Base-by-base conservation (phyloP, 768 basidiomycete species). In the Auriscalpium microsporum region DNA sequence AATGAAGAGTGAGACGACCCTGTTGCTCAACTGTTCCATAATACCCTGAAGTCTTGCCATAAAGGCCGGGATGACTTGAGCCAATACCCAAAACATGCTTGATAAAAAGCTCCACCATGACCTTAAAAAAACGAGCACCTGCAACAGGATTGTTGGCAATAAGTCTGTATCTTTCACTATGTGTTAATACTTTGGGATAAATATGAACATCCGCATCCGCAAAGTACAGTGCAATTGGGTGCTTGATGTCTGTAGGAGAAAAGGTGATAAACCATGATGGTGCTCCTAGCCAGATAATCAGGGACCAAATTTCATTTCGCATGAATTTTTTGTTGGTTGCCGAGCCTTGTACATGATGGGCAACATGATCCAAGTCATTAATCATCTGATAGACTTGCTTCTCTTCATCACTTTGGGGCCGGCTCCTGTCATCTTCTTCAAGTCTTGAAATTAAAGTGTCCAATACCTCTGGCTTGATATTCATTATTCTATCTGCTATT, bases 221-320 rank as follows among this genome's bases (percentile, higher is more conserved):
- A 50, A 51, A 62, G 28, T 60, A 55, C 10, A 64, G 21, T 19
- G 47, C 55, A 2, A 64, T 40, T 2, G 60, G 64, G 53, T 60
- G 55, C 48, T 56, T 63, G n/a, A 48, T 11, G 34, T 65, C 61
- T 4, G 53, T 45, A 23, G 61, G 63, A 11, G 64, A 48, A 50
- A 65, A 60, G 14, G 61, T 65, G 10, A 65, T 58, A 45, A 64
- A 65, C 57, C 59, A 64, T 8, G 57, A 38, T 3, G 64, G 64
- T 10, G 59, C 58, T 33, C 61, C 57, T 8, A 38, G 1, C 35
- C 48, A 38, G 33, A 45, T 19, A 8, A 65, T 60, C 38, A 65
- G 35, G 5, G 62, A 56, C 52, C 53, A 51, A 0, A 66, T 58
- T 40, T 65, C 59, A 49, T 60, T 64, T 17, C 59, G 28, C 50